Percentiles rank a stretch among this genome's conserved stretches.
These are phyloP conservation scores for Psilocybe azurescens DNA, from an alignment of 768 basidiomycete genomes.

Conservation along the genomic window DNA sequence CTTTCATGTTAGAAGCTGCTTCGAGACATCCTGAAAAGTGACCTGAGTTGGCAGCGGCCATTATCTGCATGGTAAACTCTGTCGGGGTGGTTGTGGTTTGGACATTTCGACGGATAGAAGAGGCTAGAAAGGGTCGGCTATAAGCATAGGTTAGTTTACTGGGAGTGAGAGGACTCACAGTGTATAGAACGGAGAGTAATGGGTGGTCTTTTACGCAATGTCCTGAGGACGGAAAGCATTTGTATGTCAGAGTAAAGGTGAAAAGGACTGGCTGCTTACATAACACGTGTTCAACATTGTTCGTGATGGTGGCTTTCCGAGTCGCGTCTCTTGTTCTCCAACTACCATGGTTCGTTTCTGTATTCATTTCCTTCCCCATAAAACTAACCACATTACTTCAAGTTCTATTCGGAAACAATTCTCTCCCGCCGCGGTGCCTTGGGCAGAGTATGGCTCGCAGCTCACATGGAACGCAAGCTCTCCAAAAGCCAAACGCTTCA, in stretches of 20 bases:
- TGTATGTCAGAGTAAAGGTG: not conserved
- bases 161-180: not conserved
- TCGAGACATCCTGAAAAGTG: slow-evolving; percentile 46
- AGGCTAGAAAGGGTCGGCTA: not conserved
- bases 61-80: slow-evolving; percentile 39
- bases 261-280: slow-evolving; percentile 20
- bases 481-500: slow-evolving; percentile 94
- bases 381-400: not conserved
- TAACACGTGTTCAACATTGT: slow-evolving; percentile 29
- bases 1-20: slow-evolving; percentile 64
- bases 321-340: slow-evolving; percentile 28
- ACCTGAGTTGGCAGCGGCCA: slow-evolving; percentile 39
- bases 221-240: not conserved
- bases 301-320: slow-evolving; percentile 11
- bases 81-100: slow-evolving; percentile 13
- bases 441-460: slow-evolving; percentile 98
- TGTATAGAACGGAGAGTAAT: slow-evolving; percentile 5
- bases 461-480: slow-evolving; percentile 98
- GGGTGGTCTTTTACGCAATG: not conserved
- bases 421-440: slow-evolving; percentile 92
- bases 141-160: not conserved
- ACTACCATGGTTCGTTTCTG: slow-evolving; percentile 26
- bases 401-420: slow-evolving; percentile 96
- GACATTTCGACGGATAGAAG: slow-evolving; percentile 8
- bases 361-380: not conserved